A percentile compares a stretch with the other conserved stretches of the same genome.
Conservation (phyloP, 164 flowering plant species). For the Vitis labrusca region DNA sequence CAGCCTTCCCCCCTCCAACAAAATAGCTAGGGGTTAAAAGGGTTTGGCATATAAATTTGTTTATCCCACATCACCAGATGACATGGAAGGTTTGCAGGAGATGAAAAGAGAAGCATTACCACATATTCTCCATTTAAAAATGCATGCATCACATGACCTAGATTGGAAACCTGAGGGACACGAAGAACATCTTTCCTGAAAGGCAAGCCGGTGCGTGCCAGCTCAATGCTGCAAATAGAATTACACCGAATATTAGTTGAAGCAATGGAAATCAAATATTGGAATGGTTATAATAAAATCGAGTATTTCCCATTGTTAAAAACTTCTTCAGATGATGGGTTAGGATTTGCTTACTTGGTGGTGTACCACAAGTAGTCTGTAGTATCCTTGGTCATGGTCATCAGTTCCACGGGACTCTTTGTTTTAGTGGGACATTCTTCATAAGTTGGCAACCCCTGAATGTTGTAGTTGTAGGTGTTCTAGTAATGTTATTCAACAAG, state of each 20-base stretch:
- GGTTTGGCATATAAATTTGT: too few species aligned
- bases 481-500: too few species aligned
- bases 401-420: slow-evolving; percentile 26
- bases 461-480: too few species aligned
- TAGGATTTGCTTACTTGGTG: slow-evolving; percentile 43
- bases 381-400: slow-evolving; percentile 46
- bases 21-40: too few species aligned
- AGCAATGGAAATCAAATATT: too few species aligned
- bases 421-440: neutral
- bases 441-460: neutral
- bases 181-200: slow-evolving; percentile 34
- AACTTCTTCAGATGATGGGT: neutral
- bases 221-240: slow-evolving; percentile 33
- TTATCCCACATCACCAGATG: too few species aligned
- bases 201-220: slow-evolving; percentile 44
- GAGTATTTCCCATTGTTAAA: too few species aligned
- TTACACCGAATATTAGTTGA: too few species aligned
- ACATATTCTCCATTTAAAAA: slow-evolving; percentile 58
- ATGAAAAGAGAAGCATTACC: slow-evolving; percentile 13
- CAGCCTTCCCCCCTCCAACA: neutral
- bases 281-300: too few species aligned
- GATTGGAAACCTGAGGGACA: slow-evolving; percentile 46
- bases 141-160: slow-evolving; percentile 61
- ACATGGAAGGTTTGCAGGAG: neutral
- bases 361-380: slow-evolving; percentile 73